Base-by-base conservation (phyloP, 495 filamentous ascomycete species). In the Lophiostoma macrostomum region DNA sequence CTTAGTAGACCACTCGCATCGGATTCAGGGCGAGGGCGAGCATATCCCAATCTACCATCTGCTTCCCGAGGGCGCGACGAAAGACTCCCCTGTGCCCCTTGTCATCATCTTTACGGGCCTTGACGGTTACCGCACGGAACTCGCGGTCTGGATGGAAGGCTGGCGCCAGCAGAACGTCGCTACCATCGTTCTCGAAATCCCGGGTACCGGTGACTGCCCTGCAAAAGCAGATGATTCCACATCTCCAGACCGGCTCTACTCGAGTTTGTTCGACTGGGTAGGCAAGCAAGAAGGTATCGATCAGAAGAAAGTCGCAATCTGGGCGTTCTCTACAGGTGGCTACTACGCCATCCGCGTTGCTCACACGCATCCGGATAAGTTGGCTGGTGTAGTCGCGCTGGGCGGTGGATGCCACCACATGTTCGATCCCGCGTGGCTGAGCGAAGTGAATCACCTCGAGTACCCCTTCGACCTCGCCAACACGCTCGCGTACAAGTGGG, bases 61-160 rank as follows among this genome's bases (percentile, higher is more conserved):
- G 8, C 52, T 82, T 0, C 86, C 87, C 0, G 55, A 65, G 14
- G 56, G 59, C 32, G 75, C 73, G 0, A 56, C 67, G 2, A 52
- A 58, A 0, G 46, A 58, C 5, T 71, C 74, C 19, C 76, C 71
- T 3, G 72, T 72, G 1, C 84, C 87, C 0, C 71, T 77, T 3
- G 78, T 91, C 3, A 68, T 91, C 16, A 74, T 90, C 27, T 76
- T 90, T 71, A 88, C 83, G 0, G 87, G 87, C 0, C 73, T 91
- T 12, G 87, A 91, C 58, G 87, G 87, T 8, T 89, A 91, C 62
- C 70, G 87, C 12, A 84, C 86, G 0, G 87, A 91, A 61, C 87
- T 90, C 64, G 85, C 82, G n/a, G 74, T 78, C 31, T 81, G 86
- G 29, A 81, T 76, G 46, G 76, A 86, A 29, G 82, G 86, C 67